Evolutionary conservation across 495 filamentous ascomycete species (phyloP).

Genomic region (Peziza echinospora): DNA sequence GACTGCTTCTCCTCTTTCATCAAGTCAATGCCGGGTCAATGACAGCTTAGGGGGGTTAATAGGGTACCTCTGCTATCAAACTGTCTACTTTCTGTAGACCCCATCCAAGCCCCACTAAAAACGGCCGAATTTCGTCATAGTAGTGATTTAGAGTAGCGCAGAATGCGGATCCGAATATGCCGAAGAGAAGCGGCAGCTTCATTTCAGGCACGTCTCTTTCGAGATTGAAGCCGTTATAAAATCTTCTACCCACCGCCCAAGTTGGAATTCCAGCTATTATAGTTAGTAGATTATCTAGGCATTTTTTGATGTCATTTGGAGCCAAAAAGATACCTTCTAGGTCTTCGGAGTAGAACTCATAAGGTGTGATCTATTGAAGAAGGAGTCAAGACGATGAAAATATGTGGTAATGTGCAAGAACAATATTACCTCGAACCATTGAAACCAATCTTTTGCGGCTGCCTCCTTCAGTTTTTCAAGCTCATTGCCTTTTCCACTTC

Average conservation of each 20-base stretch:
- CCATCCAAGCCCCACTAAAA: constrained; percentile 41
- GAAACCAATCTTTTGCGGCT: constrained; percentile 56
- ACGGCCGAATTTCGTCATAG: constrained; percentile 72
- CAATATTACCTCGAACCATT: constrained; percentile 58
- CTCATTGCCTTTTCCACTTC: constrained; percentile 21
- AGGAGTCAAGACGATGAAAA: no score
- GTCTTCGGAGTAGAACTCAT: constrained; percentile 92
- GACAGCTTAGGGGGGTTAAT: no score
- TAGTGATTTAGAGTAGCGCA: constrained; percentile 90
- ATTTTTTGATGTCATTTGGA: constrained; percentile 2
- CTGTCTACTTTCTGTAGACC: constrained; percentile 63
- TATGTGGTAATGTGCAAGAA: background rate
- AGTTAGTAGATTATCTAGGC: constrained; percentile 11
- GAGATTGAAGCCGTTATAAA: constrained; percentile 46
- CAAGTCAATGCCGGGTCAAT: no score
- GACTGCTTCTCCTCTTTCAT: constrained; percentile 1
- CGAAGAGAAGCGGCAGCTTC: constrained; percentile 59
- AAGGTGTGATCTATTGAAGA: constrained; percentile 58
- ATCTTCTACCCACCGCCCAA: constrained; percentile 74
- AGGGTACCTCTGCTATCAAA: constrained; percentile 36
- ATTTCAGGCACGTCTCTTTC: constrained; percentile 51
- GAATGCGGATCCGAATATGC: constrained; percentile 87
- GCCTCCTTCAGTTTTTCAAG: constrained; percentile 22
- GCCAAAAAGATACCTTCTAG: constrained; percentile 24
- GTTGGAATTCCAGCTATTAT: constrained; percentile 78